Percentiles rank a stretch among this genome's conserved stretches.
phyloP scores from a whole-genome alignment of 1,139 yeast species.

The Yamadazyma blattariae region DNA sequence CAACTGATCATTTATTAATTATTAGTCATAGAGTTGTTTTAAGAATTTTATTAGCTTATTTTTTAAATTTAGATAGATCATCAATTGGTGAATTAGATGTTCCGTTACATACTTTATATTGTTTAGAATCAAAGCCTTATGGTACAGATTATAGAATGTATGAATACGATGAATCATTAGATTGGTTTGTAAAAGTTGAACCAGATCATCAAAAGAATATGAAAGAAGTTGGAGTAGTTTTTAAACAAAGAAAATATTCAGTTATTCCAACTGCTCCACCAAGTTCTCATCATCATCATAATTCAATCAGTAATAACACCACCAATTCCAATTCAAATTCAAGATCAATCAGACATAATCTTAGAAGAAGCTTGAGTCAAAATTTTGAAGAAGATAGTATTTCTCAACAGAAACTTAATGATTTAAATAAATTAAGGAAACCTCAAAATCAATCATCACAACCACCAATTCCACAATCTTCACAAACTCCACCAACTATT shows the following conservation, averaged over 20 bases:
- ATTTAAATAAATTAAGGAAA: slow-evolving; percentile 17
- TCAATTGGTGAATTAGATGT: slow-evolving; percentile 88
- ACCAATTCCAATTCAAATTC: neutral
- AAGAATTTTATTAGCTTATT: slow-evolving; percentile 82
- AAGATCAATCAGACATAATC: slow-evolving; percentile 3
- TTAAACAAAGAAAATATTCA: slow-evolving; percentile 63
- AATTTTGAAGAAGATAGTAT: slow-evolving; percentile 14
- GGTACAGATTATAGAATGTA: slow-evolving; percentile 92
- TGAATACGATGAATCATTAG: slow-evolving; percentile 75
- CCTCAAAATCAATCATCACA: slow-evolving; percentile 7
- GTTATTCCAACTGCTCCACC: slow-evolving; percentile 76
- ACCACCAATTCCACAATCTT: neutral
- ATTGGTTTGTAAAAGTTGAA: slow-evolving; percentile 76
- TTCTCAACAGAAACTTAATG: slow-evolving; percentile 14
- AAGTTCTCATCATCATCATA: neutral
- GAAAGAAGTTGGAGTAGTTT: slow-evolving; percentile 65
- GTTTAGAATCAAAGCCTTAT: slow-evolving; percentile 89
- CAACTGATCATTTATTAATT: slow-evolving; percentile 80
- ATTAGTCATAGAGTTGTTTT: slow-evolving; percentile 91
- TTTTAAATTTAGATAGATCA: slow-evolving; percentile 78
- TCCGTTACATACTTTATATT: slow-evolving; percentile 86
- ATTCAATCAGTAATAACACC: neutral
- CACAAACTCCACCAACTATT: neutral
- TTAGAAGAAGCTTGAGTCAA: slow-evolving; percentile 14
- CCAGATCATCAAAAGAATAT: slow-evolving; percentile 61